Evolutionary conservation across 2,329 filamentous ascomycete genomes (phyloP).

Genomic region (Calonectria pauciramosa): DNA sequence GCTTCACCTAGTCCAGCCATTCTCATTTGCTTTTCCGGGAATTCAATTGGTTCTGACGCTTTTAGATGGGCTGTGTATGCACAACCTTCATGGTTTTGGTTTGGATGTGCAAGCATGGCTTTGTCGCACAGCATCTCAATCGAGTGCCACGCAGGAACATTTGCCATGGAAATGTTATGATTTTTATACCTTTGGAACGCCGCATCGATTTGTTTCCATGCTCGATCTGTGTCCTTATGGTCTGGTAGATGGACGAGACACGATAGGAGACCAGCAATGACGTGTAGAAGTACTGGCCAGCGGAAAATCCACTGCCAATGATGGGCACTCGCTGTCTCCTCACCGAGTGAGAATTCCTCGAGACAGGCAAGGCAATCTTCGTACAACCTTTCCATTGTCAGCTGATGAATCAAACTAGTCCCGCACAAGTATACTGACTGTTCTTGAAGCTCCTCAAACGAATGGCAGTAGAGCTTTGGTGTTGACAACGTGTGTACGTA

Average conservation of each 20-base stretch:
- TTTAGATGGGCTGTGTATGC: neutral
- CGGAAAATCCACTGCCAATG: constrained; percentile 4
- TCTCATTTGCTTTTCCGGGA: neutral
- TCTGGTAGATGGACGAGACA: neutral
- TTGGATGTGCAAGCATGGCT: neutral
- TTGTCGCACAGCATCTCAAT: neutral
- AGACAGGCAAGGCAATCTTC: neutral
- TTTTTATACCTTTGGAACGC: neutral
- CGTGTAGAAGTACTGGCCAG: neutral
- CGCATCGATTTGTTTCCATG: neutral
- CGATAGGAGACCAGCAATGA: neutral
- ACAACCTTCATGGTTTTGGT: neutral
- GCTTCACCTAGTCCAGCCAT: neutral
- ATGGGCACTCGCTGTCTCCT: neutral
- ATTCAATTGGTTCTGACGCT: neutral
- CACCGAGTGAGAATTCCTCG: neutral
- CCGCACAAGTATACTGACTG: neutral
- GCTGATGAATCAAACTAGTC: neutral
- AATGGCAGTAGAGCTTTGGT: neutral
- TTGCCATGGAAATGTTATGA: neutral
- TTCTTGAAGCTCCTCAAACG: neutral
- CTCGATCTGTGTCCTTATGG: neutral
- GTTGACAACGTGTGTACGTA: neutral
- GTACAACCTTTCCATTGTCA: neutral
- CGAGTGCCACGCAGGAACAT: neutral